phyloP scores from a whole-genome alignment of 352 stramenopile species.

The Phytopythium cucurbitacearum region DNA sequence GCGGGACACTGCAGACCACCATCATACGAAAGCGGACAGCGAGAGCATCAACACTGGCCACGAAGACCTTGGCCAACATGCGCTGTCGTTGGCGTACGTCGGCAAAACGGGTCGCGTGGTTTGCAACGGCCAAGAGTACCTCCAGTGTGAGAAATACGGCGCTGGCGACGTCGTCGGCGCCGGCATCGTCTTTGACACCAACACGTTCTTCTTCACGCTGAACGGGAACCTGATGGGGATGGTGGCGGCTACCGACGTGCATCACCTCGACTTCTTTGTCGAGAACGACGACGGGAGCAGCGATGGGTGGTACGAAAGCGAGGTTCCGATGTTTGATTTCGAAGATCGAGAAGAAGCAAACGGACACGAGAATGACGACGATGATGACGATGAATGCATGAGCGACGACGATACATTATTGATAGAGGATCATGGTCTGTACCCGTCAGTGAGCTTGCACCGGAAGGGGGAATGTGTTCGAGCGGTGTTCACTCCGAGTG shows the following conservation, averaged over 20 bases:
- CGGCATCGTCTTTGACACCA: slow-evolving; percentile 48
- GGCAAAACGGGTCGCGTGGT: slow-evolving; percentile 51
- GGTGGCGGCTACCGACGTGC: slow-evolving; percentile 39
- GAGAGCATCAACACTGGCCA: slow-evolving; percentile 16
- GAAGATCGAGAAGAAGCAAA: background rate
- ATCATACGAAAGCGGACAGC: slow-evolving; percentile 1
- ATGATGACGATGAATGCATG: slow-evolving; percentile 6
- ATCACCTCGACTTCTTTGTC: slow-evolving; percentile 38
- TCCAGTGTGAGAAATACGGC: slow-evolving; percentile 50
- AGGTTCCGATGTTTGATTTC: background rate
- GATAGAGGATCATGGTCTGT: slow-evolving; percentile 17
- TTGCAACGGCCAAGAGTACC: slow-evolving; percentile 36
- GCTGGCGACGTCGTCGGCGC: slow-evolving; percentile 54
- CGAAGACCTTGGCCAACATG: slow-evolving; percentile 32
- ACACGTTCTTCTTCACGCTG: slow-evolving; percentile 72
- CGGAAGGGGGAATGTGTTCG: slow-evolving; percentile 37
- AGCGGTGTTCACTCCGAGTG: slow-evolving; percentile 11
- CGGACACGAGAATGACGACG: slow-evolving; percentile 8
- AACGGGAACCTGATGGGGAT: slow-evolving; percentile 51
- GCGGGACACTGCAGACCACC: slow-evolving; percentile 9
- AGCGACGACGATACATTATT: background rate
- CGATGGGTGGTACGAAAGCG: background rate
- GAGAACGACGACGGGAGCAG: slow-evolving; percentile 8
- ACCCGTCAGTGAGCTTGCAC: slow-evolving; percentile 44
- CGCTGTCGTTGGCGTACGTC: slow-evolving; percentile 44